phyloP scores from a whole-genome alignment of 2,329 filamentous ascomycete species.

The Exophiala viscosa region DNA sequence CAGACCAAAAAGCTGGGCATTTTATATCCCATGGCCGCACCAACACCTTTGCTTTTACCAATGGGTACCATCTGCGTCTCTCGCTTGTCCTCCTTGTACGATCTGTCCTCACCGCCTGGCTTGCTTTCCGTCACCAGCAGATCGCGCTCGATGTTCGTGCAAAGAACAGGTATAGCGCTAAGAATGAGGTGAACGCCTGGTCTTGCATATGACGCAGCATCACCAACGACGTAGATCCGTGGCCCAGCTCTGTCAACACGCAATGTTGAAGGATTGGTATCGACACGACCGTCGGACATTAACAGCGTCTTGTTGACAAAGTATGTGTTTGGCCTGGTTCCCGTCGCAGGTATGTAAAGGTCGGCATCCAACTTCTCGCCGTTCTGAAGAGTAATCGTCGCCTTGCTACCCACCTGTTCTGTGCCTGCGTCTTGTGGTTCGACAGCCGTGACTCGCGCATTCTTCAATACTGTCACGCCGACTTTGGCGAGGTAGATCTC shows the following conservation, averaged over 20 bases:
- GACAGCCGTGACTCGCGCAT: conserved; percentile 37
- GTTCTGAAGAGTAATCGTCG: conserved; percentile 39
- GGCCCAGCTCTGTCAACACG: conserved; percentile 37
- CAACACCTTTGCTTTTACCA: conserved; percentile 45
- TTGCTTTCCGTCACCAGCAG: conserved; percentile 38
- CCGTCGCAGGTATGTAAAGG: conserved; percentile 48
- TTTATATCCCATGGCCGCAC: conserved; percentile 42
- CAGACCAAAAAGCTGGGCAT: conserved; percentile 47
- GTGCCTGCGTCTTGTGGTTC: conserved; percentile 32
- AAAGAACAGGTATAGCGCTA: conserved; percentile 42
- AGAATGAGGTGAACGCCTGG: conserved; percentile 45
- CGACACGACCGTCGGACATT: conserved; percentile 37
- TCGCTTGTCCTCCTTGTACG: conserved; percentile 42
- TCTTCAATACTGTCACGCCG: conserved; percentile 48
- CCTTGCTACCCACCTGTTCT: conserved; percentile 1
- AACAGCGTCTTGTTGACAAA: conserved; percentile 38
- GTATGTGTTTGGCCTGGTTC: conserved; percentile 40
- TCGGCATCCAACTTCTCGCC: conserved; percentile 42
- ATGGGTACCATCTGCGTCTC: conserved; percentile 50
- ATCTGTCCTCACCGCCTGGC: conserved; percentile 31
- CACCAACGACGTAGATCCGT: conserved; percentile 48
- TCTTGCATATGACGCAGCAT: conserved; percentile 40
- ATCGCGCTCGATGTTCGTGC: conserved; percentile 50
- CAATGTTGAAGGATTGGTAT: conserved; percentile 38
- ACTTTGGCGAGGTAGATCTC: conserved; percentile 43